Conservation (phyloP, 148 eudicot species). For the Spergularia bocconei region DNA sequence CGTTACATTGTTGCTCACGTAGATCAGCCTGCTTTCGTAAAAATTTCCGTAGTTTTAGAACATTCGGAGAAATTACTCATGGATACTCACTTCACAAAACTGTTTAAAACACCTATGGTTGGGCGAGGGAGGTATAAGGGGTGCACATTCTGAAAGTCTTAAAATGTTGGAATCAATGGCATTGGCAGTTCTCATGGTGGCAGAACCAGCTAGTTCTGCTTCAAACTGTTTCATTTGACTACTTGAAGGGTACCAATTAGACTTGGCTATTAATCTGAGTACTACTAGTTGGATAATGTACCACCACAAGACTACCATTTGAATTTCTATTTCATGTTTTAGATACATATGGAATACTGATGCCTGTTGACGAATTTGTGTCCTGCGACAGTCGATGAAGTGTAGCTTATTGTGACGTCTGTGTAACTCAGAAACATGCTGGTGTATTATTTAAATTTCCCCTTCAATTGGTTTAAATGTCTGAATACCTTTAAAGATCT, state of each 20-base stretch:
- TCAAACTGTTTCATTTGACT: neutral
- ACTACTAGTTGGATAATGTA: neutral
- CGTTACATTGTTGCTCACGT: too few relatives aligned
- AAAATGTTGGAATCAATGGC: neutral
- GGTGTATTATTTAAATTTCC: neutral
- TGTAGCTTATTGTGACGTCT: neutral
- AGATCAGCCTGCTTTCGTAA: too few relatives aligned
- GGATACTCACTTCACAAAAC: neutral
- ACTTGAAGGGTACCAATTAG: neutral
- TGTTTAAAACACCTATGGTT: neutral
- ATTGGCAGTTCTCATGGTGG: neutral
- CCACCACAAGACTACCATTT: neutral
- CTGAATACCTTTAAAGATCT: conserved; percentile 49
- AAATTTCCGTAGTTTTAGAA: too few relatives aligned
- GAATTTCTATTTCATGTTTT: neutral
- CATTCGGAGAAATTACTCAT: too few relatives aligned
- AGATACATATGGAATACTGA: neutral
- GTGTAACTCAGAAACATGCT: neutral
- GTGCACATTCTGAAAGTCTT: neutral
- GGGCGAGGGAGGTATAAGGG: neutral
- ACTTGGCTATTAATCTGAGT: neutral
- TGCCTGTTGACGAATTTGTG: neutral
- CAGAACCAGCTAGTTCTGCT: neutral
- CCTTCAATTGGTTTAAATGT: conserved; percentile 14
- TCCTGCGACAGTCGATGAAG: neutral